Percentiles rank a stretch among this genome's conserved stretches.
phyloP scores from a whole-genome alignment of 371 early-diverging fungal species.

The Fennellomyces sp. region DNA sequence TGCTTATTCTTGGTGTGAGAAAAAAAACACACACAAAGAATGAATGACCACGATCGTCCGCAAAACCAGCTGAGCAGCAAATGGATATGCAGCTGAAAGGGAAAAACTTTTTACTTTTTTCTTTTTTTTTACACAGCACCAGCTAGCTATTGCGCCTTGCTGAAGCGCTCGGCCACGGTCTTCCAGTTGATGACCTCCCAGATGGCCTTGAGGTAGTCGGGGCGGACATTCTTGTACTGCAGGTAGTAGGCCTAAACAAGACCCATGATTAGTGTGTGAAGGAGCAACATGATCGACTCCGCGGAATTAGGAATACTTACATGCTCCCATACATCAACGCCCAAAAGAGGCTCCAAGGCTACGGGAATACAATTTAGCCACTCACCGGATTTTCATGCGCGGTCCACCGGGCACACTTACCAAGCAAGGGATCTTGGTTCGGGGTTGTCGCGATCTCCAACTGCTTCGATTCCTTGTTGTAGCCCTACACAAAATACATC shows the following conservation, averaged over 20 bases:
- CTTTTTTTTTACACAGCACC: too few species aligned
- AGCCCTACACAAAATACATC: conserved; percentile 55
- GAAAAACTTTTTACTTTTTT: not conserved
- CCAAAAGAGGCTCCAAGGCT: conserved; percentile 85
- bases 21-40: too few species aligned
- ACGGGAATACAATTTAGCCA: not conserved
- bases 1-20: too few species aligned
- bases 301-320: conserved; percentile 33
- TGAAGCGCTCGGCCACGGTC: conserved; percentile 84
- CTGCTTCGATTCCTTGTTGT: conserved; percentile 76
- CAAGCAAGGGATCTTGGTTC: conserved; percentile 92
- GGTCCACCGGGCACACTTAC: conserved; percentile 26
- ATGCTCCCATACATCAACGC: conserved; percentile 99
- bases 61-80: too few species aligned
- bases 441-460: conserved; percentile 89
- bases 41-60: too few species aligned
- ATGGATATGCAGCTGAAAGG: too few species aligned
- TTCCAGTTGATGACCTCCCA: conserved; percentile 99
- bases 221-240: conserved; percentile 96
- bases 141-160: conserved; percentile 61
- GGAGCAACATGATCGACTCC: too few species aligned
- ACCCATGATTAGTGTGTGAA: not conserved
- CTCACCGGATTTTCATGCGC: not conserved
- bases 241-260: conserved; percentile 87
- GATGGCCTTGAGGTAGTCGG: conserved; percentile 93